Conservation (phyloP, 495 filamentous ascomycete genomes). For the Hypoxylon trugodes region DNA sequence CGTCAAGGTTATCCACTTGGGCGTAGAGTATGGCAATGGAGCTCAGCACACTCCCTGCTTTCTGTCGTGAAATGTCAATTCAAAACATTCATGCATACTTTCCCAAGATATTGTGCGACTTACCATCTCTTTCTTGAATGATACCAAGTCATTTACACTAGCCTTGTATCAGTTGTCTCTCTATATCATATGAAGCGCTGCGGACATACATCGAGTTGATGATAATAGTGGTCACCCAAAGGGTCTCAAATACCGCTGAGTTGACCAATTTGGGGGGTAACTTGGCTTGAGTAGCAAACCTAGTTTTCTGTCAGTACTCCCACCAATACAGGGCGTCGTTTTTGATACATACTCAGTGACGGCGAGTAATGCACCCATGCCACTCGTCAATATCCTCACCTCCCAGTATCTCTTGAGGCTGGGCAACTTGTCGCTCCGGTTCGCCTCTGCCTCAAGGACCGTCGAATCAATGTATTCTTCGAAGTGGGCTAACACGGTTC, state of each 20-base stretch:
- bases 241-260: slow-evolving; percentile 27
- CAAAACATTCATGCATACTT: too few relatives aligned
- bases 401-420: slow-evolving; percentile 41
- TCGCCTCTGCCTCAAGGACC: slow-evolving; percentile 35
- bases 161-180: not conserved
- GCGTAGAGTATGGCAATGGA: slow-evolving; percentile 42
- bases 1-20: slow-evolving; percentile 35
- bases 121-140: slow-evolving; percentile 45
- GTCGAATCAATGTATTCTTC: slow-evolving; percentile 39
- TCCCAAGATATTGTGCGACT: not conserved
- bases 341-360: slow-evolving; percentile 34
- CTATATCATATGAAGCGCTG: not conserved
- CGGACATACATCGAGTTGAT: slow-evolving; percentile 40
- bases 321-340: not conserved
- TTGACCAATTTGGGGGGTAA: slow-evolving; percentile 21
- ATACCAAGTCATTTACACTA: slow-evolving; percentile 40
- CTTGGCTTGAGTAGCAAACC: slow-evolving; percentile 30
- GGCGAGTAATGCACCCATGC: slow-evolving; percentile 35
- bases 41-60: slow-evolving; percentile 41
- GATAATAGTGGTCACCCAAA: slow-evolving; percentile 35
- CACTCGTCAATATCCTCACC: slow-evolving; percentile 41
- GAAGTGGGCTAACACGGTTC: slow-evolving; percentile 16
- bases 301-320: slow-evolving; percentile 1
- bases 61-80: slow-evolving; percentile 13
- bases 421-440: slow-evolving; percentile 31